Evolutionary conservation across 805 yeast genomes (phyloP), one percentile per base, ranked within the genome.

Genomic region (Isabelozyma heimii): DNA sequence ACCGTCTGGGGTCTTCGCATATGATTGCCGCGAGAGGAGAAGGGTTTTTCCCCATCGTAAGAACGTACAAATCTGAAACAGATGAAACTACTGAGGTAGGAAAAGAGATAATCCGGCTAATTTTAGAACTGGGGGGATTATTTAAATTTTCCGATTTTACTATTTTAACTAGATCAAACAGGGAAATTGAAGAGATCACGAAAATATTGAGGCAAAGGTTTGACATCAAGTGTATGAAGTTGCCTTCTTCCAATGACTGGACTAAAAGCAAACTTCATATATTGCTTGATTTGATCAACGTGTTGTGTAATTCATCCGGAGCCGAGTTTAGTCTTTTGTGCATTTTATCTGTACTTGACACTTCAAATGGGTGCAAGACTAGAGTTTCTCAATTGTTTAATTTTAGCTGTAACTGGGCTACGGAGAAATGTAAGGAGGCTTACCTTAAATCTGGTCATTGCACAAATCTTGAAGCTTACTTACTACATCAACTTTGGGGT

Each of bases 191-290:
- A 10, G 53, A 62, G 0, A 60, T 81, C 0, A 66, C 65, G 27
- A 65, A 63, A 15, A 61, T 67, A 28, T 63, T 84, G 4, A 24
- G 26, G 24, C 64, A 66, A 12, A 53, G 56, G 14, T 69, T 71
- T 50, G 81, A 77, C 2, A 62, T 81, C n/a, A 70, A 70, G 4
- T 63, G 66, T 40, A 65, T 70, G 37, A 79, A 74, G 52, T 62
- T 81, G 20, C 69, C 77, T 1, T 64, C 77, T 13, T 67, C 75
- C 4, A 81, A 84, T 5, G 62, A 71, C 9, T 84, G 89, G 89
- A 55, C 76, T 9, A 72, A 55, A 56, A 73, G 72, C 16, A 68
- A 70, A 42, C 62, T 76, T 0, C 70, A 76, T 27, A 63, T 76
- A 42, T 56, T 85, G 1, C 53, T 84, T 12, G 81, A 82, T 48